phyloP scores from a whole-genome alignment of 164 flowering plant species.

The Berberis vulgaris region DNA sequence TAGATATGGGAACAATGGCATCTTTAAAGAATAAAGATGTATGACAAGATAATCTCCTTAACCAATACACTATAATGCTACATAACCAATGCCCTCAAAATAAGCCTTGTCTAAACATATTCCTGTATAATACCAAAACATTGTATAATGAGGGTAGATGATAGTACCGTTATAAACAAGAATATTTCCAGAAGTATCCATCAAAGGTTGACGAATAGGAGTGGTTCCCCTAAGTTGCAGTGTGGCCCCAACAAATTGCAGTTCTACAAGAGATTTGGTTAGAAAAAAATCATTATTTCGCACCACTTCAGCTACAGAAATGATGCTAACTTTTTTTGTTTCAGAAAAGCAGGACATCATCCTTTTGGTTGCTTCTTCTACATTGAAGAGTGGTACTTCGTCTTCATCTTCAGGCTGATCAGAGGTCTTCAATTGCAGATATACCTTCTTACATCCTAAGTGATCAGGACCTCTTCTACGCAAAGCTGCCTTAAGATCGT shows the following conservation, averaged over 20 bases:
- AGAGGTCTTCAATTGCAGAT: conserved; percentile 20
- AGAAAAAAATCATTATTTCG: conserved; percentile 10
- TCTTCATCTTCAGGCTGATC: conserved; percentile 8
- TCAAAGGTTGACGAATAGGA: conserved; percentile 68
- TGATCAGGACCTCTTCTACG: conserved; percentile 87
- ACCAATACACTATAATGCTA: not conserved
- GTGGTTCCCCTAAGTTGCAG: conserved; percentile 72
- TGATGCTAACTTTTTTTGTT: conserved; percentile 7
- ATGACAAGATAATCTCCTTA: no score
- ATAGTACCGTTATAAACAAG: conserved; percentile 75
- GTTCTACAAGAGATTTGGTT: conserved; percentile 21
- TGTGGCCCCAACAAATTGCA: conserved; percentile 74
- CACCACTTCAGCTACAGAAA: conserved; percentile 13
- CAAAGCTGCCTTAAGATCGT: conserved; percentile 51
- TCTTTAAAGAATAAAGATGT: no score
- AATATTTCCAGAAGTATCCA: conserved; percentile 53
- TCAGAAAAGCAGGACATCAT: not conserved
- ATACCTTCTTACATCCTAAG: conserved; percentile 47
- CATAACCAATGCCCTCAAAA: not conserved
- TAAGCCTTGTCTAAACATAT: no score
- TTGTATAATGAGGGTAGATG: not conserved
- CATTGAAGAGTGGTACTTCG: conserved; percentile 8
- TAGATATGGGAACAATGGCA: no score
- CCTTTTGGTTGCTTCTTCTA: conserved; percentile 4
- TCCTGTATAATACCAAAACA: no score